These are phyloP conservation scores for Calocybe gangraenosa DNA, from an alignment of 768 basidiomycete species.

Conservation along the genomic window DNA sequence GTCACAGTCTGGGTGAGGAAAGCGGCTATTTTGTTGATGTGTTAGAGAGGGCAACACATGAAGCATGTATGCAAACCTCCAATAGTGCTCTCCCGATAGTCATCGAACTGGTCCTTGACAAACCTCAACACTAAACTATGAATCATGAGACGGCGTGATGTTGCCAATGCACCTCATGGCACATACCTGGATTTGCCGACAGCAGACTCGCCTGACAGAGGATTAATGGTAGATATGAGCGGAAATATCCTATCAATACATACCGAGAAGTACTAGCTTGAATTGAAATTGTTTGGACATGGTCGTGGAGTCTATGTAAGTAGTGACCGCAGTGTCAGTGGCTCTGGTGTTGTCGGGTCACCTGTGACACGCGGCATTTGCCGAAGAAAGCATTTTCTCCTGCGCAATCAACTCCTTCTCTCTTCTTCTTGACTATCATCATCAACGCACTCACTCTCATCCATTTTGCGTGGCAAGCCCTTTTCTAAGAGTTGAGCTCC, in stretches of 20 bases:
- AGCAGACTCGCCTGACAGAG: slow-evolving; percentile 80
- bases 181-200: slow-evolving; percentile 92
- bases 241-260: slow-evolving; percentile 19
- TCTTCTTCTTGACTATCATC: slow-evolving; percentile 23
- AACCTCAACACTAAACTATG: slow-evolving; percentile 89
- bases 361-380: slow-evolving; percentile 28
- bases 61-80: slow-evolving; percentile 50
- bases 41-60: slow-evolving; percentile 7
- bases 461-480: slow-evolving; percentile 11
- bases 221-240: slow-evolving; percentile 10
- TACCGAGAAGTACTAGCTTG: slow-evolving; percentile 94
- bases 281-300: slow-evolving; percentile 95
- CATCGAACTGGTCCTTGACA: slow-evolving; percentile 95
- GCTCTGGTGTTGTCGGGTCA: slow-evolving; percentile 17
- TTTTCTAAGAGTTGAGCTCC: slow-evolving; percentile 28
- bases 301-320: slow-evolving; percentile 29
- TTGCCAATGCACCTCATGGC: slow-evolving; percentile 17
- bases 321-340: slow-evolving; percentile 12
- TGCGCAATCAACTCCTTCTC: slow-evolving; percentile 15
- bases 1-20: slow-evolving; percentile 98
- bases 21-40: slow-evolving; percentile 63
- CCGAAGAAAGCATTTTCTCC: slow-evolving; percentile 23
- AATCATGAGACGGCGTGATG: slow-evolving; percentile 21
- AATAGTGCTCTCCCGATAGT: slow-evolving; percentile 93
- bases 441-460: slow-evolving; percentile 26